phyloP scores from a whole-genome alignment of 2,329 filamentous ascomycete genomes.

The Metarhizium robertsii region DNA sequence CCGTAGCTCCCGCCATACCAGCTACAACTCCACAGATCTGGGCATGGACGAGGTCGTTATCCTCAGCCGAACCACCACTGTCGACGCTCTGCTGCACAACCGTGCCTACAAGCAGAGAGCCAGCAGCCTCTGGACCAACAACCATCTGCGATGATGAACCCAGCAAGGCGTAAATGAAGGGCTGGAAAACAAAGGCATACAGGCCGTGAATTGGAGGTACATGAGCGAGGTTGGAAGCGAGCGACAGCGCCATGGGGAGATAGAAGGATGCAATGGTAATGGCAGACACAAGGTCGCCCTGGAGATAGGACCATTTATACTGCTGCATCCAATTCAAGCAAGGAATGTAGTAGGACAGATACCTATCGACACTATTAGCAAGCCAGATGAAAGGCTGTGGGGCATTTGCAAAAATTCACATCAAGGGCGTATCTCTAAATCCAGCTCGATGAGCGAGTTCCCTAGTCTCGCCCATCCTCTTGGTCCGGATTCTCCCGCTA shows the following conservation, averaged over 20 bases:
- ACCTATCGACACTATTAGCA: slow-evolving; percentile 42
- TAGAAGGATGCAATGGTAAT: slow-evolving; percentile 98
- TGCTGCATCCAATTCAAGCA: slow-evolving; percentile 84
- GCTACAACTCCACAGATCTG: slow-evolving; percentile 82
- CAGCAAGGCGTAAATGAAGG: slow-evolving; percentile 80
- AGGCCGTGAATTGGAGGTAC: slow-evolving; percentile 89
- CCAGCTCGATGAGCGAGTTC: slow-evolving; percentile 65
- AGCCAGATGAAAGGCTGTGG: not conserved
- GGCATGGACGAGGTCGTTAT: slow-evolving; percentile 61
- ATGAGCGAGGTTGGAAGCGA: slow-evolving; percentile 85
- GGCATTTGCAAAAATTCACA: slow-evolving; percentile 45
- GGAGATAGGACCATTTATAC: slow-evolving; percentile 73
- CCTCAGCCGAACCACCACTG: slow-evolving; percentile 52
- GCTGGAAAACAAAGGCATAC: slow-evolving; percentile 90
- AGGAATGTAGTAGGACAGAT: slow-evolving; percentile 87
- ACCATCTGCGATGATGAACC: slow-evolving; percentile 91
- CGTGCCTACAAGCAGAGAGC: slow-evolving; percentile 80
- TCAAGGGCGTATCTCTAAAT: slow-evolving; percentile 60
- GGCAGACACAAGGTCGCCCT: slow-evolving; percentile 79
- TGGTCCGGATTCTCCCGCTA: slow-evolving; percentile 44
- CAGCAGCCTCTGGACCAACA: slow-evolving; percentile 89
- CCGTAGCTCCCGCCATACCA: slow-evolving; percentile 77
- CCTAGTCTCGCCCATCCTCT: slow-evolving; percentile 64
- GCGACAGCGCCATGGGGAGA: slow-evolving; percentile 90
- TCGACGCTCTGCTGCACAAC: slow-evolving; percentile 74